Conservation (phyloP, 1,284 basidiomycete genomes). For the Ustilago xerochloae region DNA sequence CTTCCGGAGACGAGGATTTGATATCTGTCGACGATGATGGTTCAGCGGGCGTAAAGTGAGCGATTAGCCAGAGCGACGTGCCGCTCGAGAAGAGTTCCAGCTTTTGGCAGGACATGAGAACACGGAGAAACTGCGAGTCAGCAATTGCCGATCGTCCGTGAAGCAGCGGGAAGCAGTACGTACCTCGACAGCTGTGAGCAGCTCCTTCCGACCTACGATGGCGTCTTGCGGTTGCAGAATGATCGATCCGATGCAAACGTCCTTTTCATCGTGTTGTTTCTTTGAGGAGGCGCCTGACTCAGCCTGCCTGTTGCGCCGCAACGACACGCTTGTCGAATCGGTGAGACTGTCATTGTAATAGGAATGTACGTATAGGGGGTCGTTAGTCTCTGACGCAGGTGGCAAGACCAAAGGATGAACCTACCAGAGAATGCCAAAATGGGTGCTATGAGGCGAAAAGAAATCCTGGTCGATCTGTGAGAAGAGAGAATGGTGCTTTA, state of each 20-base stretch:
- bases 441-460: slow-evolving; percentile 5
- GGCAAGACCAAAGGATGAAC: too few species aligned
- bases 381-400: too few species aligned
- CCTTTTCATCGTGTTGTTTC: not conserved
- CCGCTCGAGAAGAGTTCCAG: slow-evolving; percentile 13
- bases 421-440: slow-evolving; percentile 28
- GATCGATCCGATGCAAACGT: slow-evolving; percentile 13
- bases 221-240: slow-evolving; percentile 22
- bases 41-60: slow-evolving; percentile 1
- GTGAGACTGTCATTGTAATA: slow-evolving; percentile 1
- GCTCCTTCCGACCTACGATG: slow-evolving; percentile 2
- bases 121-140: not conserved
- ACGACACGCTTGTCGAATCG: slow-evolving; percentile 2
- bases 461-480: slow-evolving; percentile 15
- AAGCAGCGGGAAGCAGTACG: not conserved
- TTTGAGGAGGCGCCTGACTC: too few species aligned
- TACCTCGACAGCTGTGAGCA: slow-evolving; percentile 23
- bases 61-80: slow-evolving; percentile 13
- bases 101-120: not conserved
- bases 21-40: not conserved
- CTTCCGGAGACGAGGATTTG: too few species aligned
- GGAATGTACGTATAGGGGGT: too few species aligned
- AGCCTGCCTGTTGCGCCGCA: not conserved
- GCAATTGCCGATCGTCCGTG: not conserved
- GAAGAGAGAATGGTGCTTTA: too few species aligned